phyloP scores from a whole-genome alignment of 2,329 filamentous ascomycete species.

The Mariannaea elegans region DNA sequence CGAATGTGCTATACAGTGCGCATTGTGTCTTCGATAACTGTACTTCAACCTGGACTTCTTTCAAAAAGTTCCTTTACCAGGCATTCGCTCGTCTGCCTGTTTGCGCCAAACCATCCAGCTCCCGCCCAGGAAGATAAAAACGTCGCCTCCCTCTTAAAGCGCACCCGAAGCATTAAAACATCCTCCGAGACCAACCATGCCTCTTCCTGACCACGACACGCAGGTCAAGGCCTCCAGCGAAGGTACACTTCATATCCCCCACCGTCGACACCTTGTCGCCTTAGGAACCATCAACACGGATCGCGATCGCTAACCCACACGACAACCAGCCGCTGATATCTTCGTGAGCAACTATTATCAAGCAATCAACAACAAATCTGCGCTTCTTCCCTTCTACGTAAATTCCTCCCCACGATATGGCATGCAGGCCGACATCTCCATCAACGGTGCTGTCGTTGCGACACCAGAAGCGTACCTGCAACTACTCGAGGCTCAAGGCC shows the following conservation, averaged over 20 bases:
- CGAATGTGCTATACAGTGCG: conserved; percentile 27
- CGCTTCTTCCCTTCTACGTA: conserved; percentile 76
- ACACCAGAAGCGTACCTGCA: conserved; percentile 72
- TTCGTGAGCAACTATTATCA: conserved; percentile 82
- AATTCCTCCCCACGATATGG: conserved; percentile 62
- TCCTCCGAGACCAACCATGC: conserved; percentile 37
- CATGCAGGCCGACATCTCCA: conserved; percentile 74
- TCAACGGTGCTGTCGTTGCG: conserved; percentile 77
- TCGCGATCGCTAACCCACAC: conserved; percentile 27
- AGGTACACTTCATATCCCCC: conserved; percentile 44
- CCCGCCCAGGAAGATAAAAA: neutral
- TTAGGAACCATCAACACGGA: neutral
- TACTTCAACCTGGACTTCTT: conserved; percentile 20
- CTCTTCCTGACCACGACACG: conserved; percentile 51
- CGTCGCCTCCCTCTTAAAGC: neutral
- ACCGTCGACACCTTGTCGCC: neutral
- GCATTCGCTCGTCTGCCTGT: conserved; percentile 9
- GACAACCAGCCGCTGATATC: conserved; percentile 67
- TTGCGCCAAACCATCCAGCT: conserved; percentile 34
- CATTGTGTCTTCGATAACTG: conserved; percentile 35
- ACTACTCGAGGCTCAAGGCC: conserved; percentile 71
- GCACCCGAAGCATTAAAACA: neutral
- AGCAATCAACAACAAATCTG: conserved; percentile 71
- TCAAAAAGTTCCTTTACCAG: conserved; percentile 10
- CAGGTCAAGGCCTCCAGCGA: conserved; percentile 58